phyloP scores from a whole-genome alignment of 2,329 filamentous ascomycete species.

The Pyricularia sp. region DNA sequence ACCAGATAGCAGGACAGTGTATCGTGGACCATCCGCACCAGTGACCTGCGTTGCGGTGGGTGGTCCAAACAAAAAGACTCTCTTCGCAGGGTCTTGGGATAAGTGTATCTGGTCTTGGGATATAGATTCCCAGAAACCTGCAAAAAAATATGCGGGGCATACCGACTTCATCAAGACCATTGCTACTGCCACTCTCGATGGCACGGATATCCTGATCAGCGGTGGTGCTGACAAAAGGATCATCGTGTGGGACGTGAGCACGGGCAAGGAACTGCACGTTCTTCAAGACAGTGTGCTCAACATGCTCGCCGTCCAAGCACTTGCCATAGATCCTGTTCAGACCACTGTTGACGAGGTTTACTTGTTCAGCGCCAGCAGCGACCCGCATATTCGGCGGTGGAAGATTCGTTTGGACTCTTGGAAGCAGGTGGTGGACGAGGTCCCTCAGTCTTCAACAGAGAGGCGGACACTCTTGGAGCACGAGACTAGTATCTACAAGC shows the following conservation, averaged over 20 bases:
- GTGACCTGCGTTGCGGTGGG: conserved; percentile 64
- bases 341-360: conserved; percentile 36
- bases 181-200: conserved; percentile 44
- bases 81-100: conserved; percentile 92
- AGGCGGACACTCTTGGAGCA: conserved; percentile 57
- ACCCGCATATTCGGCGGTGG: conserved; percentile 71
- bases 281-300: conserved; percentile 59
- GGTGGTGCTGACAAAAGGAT: conserved; percentile 70
- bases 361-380: conserved; percentile 69
- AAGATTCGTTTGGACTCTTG: conserved; percentile 38
- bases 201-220: conserved; percentile 53
- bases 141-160: conserved; percentile 60
- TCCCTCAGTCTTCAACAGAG: conserved; percentile 13
- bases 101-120: conserved; percentile 84
- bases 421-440: conserved; percentile 39
- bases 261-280: conserved; percentile 56
- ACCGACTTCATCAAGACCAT: conserved; percentile 85
- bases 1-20: conserved; percentile 33
- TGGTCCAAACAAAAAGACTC: conserved; percentile 36
- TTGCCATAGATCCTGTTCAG: conserved; percentile 59
- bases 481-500: conserved; percentile 78
- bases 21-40: conserved; percentile 65
- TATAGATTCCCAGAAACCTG: conserved; percentile 38
- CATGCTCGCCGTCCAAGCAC: conserved; percentile 68
- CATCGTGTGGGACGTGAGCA: conserved; percentile 67